Base-by-base conservation (phyloP, 1,139 yeast genomes). In the Yamadazyma diddensiae region DNA sequence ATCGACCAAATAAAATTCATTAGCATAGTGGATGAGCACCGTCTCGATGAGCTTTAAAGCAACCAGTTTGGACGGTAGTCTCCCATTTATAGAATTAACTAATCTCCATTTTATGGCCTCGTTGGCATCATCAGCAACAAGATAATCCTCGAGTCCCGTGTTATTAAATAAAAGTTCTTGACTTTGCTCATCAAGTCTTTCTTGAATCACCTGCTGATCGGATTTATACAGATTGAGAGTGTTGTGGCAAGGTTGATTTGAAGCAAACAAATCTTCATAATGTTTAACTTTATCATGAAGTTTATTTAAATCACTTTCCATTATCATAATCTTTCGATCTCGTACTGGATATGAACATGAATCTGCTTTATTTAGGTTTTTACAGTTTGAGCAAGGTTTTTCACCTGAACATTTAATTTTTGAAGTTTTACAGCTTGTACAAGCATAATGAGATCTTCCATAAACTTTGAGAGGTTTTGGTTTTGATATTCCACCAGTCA, bases 281-380 rank as follows among this genome's bases (percentile, higher is more conserved):
- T 52, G 50, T 28, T 52, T 55, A n/a, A 73, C 62, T 19, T 65
- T 53, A 24, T 58, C 62, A 41, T 71, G 70, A 16, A 74, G 52
- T 28, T 56, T 54, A 33, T 67, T 56, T 37, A 73, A 50, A 29
- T 73, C 79, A 35, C 73, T 65, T 51, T 73, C 79, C 64, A 70
- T 60, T 19, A 74, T 62, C 29, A 73, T 70, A 22, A 74, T 68
- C 46, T 73, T 70, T 20, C 79, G 53, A 46, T 73, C 77, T 30
- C 70, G 62, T 22, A 58, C 55, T 1, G 78, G 77, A 41, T 75
- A 76, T 3, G 55, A 51, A 42, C 81, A 76, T 6, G 49, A 60
- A 26, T 51, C 55, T 8, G 53, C 59, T 35, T 60, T 62, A 24
- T 54, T 54, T 26, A 55, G 53, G 34, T 52, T 49, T 29, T 56